Conservation (phyloP, 805 yeast genomes). For the Starmerella bombicola region DNA sequence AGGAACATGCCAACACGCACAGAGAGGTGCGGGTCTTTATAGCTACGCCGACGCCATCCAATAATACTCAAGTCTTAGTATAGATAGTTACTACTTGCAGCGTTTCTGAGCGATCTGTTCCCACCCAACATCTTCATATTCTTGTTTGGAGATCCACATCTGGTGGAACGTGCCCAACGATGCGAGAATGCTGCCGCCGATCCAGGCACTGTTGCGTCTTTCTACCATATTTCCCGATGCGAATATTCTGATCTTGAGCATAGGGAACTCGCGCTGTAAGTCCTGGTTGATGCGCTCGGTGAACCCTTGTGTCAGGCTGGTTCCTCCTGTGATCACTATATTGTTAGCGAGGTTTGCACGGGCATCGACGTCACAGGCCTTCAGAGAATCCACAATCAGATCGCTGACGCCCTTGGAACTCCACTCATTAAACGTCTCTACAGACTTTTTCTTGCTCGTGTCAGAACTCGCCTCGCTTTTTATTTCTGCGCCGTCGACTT, state of each 20-base stretch:
- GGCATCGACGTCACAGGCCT: constrained; percentile 64
- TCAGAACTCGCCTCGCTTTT: neutral
- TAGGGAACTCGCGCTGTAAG: constrained; percentile 58
- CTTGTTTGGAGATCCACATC: constrained; percentile 84
- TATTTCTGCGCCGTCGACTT: constrained; percentile 11
- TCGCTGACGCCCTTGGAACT: constrained; percentile 39
- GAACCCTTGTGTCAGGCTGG: constrained; percentile 67
- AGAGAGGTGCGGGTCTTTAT: no score
- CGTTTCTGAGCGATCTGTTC: constrained; percentile 69
- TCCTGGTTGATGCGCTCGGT: constrained; percentile 66
- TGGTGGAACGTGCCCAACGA: constrained; percentile 91
- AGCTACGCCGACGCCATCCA: no score
- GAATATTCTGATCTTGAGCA: constrained; percentile 70
- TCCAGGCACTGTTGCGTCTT: constrained; percentile 73
- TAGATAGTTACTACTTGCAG: constrained; percentile 64
- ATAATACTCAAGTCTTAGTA: no score
- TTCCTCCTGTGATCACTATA: constrained; percentile 75
- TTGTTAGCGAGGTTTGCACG: constrained; percentile 81
- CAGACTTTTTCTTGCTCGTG: neutral
- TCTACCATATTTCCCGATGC: constrained; percentile 63
- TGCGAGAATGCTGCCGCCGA: constrained; percentile 81
- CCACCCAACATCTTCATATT: constrained; percentile 78
- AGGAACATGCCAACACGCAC: no score
- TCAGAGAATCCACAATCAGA: constrained; percentile 41
- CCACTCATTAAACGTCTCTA: constrained; percentile 12